Conservation (phyloP, 1,284 basidiomycete species). For the Cerioporus squamosus region DNA sequence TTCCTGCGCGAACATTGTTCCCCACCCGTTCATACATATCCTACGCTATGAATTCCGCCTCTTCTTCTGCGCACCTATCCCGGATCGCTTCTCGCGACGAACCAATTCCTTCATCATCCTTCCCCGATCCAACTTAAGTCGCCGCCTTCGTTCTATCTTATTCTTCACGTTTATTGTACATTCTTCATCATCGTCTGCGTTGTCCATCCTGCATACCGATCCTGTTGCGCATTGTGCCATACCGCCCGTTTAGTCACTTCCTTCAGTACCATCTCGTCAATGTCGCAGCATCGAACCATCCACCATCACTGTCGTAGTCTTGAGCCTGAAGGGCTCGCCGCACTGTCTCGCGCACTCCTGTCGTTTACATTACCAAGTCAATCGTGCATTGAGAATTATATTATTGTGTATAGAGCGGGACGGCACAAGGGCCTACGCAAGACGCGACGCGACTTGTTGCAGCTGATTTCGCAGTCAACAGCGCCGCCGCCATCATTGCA, state of each 20-base stretch:
- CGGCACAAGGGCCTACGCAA: not conserved
- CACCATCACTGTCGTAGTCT: constrained; percentile 41
- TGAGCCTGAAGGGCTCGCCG: constrained; percentile 31
- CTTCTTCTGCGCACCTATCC: constrained; percentile 43
- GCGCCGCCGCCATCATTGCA: not conserved
- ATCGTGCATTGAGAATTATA: constrained; percentile 26
- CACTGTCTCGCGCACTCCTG: constrained; percentile 30
- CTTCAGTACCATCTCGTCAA: constrained; percentile 41
- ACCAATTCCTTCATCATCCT: constrained; percentile 36
- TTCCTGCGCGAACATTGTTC: constrained; percentile 19
- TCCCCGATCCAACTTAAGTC: constrained; percentile 32
- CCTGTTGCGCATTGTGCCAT: constrained; percentile 38
- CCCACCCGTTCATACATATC: constrained; percentile 51
- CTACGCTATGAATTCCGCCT: constrained; percentile 53
- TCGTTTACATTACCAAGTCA: constrained; percentile 33
- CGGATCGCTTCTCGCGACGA: constrained; percentile 48
- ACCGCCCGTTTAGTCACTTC: constrained; percentile 32
- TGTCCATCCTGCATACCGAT: constrained; percentile 36
- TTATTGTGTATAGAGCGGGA: constrained; percentile 21
- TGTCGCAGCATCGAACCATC: constrained; percentile 52
- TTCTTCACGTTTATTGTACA: constrained; percentile 73
- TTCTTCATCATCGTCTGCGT: constrained; percentile 36
- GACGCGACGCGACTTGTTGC: not conserved
- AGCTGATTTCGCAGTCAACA: not conserved
- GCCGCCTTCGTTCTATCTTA: constrained; percentile 58